phyloP scores from a whole-genome alignment of 768 basidiomycete genomes.

The Suillus spraguei region DNA sequence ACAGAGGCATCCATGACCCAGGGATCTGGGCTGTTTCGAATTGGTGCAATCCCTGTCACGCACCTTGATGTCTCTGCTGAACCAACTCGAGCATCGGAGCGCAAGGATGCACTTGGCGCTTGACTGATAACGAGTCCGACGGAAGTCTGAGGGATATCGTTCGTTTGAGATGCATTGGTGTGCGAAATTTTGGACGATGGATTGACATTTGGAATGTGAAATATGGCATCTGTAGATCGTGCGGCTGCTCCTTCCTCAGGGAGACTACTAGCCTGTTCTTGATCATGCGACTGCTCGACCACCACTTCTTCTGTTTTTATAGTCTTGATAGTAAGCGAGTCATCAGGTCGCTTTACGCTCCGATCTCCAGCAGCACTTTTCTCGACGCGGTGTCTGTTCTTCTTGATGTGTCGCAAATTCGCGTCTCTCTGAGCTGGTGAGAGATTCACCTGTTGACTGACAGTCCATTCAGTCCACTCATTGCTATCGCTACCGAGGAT shows the following conservation, averaged over 20 bases:
- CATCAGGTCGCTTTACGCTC: constrained; percentile 22
- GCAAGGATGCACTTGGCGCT: not conserved
- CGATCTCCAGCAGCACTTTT: constrained; percentile 31
- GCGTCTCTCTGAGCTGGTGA: constrained; percentile 31
- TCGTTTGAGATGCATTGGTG: constrained; percentile 13
- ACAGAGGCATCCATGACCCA: constrained; percentile 17
- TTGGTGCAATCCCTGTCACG: constrained; percentile 1
- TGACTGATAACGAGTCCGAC: not conserved
- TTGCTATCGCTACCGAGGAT: constrained; percentile 17
- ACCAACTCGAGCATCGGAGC: constrained; percentile 8
- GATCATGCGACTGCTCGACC: constrained; percentile 10
- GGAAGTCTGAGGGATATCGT: not conserved
- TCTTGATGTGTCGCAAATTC: constrained; percentile 35
- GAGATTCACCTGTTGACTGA: constrained; percentile 22
- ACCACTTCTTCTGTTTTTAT: constrained; percentile 25
- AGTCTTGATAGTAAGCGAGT: not conserved
- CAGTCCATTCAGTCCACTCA: constrained; percentile 21
- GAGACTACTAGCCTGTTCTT: constrained; percentile 6
- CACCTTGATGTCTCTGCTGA: constrained; percentile 1
- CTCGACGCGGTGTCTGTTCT: constrained; percentile 26
- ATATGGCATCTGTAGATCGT: not conserved
- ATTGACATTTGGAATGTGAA: not conserved
- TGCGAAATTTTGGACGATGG: constrained; percentile 22
- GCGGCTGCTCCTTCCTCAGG: constrained; percentile 4
- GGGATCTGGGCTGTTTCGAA: constrained; percentile 9